Conservation (phyloP, 805 yeast genomes). For the Tetrapisispora pingtungensis region DNA sequence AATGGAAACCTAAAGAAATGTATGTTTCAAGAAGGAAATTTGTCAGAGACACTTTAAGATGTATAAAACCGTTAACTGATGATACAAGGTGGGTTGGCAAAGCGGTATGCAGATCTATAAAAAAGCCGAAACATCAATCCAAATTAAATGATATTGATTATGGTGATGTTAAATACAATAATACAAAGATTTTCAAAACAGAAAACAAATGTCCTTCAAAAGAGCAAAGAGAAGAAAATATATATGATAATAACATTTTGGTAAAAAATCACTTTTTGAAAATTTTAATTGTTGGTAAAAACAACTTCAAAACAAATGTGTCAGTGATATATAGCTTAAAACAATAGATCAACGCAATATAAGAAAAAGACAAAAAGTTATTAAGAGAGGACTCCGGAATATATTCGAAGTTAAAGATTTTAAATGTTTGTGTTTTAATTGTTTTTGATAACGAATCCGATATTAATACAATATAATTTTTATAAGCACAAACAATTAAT, state of each 20-base stretch:
- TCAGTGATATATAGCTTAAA: not conserved
- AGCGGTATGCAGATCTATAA: slow-evolving; percentile 29
- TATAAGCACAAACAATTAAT: no score
- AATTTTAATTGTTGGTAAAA: slow-evolving; percentile 1
- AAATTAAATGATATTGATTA: slow-evolving; percentile 16
- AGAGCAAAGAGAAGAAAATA: not conserved
- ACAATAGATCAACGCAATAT: not conserved
- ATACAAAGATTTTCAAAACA: not conserved
- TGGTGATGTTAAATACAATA: not conserved
- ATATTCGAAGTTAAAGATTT: no score
- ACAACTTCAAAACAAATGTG: not conserved
- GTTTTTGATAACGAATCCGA: no score
- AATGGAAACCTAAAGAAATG: slow-evolving; percentile 43
- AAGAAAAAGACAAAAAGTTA: no score
- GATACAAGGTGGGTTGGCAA: slow-evolving; percentile 48
- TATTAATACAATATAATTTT: no score
- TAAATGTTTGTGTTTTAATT: no score
- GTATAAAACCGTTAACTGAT: slow-evolving; percentile 43
- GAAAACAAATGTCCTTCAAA: not conserved
- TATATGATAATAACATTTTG: not conserved
- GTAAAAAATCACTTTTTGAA: slow-evolving; percentile 2
- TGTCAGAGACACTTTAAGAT: slow-evolving; percentile 44
- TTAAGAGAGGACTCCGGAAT: no score
- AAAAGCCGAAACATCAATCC: slow-evolving; percentile 17
- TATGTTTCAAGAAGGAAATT: slow-evolving; percentile 31